phyloP scores from a whole-genome alignment of 1,139 yeast genomes.

The Suhomyces choctaworum region DNA sequence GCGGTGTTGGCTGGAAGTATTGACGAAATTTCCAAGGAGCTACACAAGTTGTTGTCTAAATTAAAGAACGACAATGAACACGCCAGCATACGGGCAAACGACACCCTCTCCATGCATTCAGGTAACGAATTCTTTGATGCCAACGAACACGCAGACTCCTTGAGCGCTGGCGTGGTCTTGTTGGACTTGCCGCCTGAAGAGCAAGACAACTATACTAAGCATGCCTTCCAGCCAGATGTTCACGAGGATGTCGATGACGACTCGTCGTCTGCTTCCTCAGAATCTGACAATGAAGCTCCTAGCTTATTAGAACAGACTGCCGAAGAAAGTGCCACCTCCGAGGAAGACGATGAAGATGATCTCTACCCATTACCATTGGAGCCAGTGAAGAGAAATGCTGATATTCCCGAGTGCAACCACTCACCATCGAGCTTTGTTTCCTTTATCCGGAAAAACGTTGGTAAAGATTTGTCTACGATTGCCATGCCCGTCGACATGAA shows the following conservation, averaged over 20 bases:
- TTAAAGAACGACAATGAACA: conserved; percentile 12
- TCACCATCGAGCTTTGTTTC: conserved; percentile 82
- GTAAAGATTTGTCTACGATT: conserved; percentile 81
- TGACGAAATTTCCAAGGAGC: conserved; percentile 20
- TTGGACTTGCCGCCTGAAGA: conserved; percentile 23
- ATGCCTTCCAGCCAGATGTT: conserved; percentile 15
- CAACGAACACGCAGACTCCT: conserved; percentile 50
- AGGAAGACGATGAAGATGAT: conserved; percentile 24
- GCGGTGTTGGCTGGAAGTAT: conserved; percentile 15
- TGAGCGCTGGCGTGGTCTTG: conserved; percentile 38
- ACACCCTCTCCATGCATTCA: conserved; percentile 32
- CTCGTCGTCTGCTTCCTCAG: conserved; percentile 16
- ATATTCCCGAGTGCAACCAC: conserved; percentile 58
- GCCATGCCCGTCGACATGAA: conserved; percentile 95
- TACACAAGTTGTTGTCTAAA: conserved; percentile 20
- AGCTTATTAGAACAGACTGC: conserved; percentile 1
- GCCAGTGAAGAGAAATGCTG: conserved; percentile 55
- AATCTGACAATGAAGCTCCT: conserved; percentile 3
- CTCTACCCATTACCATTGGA: conserved; percentile 67
- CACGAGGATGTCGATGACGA: conserved; percentile 17
- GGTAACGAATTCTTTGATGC: conserved; percentile 66
- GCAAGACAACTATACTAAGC: conserved; percentile 1
- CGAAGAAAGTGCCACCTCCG: conserved; percentile 4
- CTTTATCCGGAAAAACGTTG: conserved; percentile 83
- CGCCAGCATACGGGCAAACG: conserved; percentile 16